phyloP scores from a whole-genome alignment of 371 early-diverging fungal species.

The Actinomucor elegans region DNA sequence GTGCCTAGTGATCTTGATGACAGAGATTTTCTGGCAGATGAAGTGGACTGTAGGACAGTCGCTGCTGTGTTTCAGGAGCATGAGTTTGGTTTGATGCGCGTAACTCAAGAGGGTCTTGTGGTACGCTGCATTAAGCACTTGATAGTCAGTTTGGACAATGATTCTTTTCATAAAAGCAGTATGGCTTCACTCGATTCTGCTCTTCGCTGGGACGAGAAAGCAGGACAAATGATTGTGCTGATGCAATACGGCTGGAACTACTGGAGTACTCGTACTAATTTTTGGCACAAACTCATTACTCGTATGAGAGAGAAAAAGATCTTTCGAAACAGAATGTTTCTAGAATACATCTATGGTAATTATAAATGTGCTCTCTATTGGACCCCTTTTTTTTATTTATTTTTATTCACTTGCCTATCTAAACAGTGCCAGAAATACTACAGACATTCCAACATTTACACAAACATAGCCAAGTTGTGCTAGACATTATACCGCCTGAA shows the following conservation, averaged over 20 bases:
- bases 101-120: constrained; percentile 42
- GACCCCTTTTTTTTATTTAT: no score
- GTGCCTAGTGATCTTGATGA: constrained; percentile 31
- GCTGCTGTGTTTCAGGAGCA: constrained; percentile 31
- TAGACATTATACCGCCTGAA: constrained; percentile 48
- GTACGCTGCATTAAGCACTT: constrained; percentile 47
- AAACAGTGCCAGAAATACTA: constrained; percentile 34
- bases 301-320: constrained; percentile 35
- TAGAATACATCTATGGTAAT: constrained; percentile 44
- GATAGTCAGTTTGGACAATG: constrained; percentile 37
- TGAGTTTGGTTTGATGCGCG: constrained; percentile 46
- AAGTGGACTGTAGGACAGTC: constrained; percentile 35
- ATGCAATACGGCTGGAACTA: constrained; percentile 53
- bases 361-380: no score
- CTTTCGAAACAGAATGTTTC: constrained; percentile 37
- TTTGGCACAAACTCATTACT: constrained; percentile 37
- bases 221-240: constrained; percentile 41
- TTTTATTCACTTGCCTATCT: not conserved
- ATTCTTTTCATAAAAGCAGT: constrained; percentile 27
- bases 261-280: constrained; percentile 39
- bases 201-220: constrained; percentile 45
- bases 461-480: constrained; percentile 22
- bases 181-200: constrained; percentile 48
- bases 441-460: constrained; percentile 36
- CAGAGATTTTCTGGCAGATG: constrained; percentile 38